A percentile compares a stretch with the other conserved stretches of the same genome.
Conservation (phyloP, 1,284 basidiomycete species). For the Cutaneotrichosporon sp. region DNA sequence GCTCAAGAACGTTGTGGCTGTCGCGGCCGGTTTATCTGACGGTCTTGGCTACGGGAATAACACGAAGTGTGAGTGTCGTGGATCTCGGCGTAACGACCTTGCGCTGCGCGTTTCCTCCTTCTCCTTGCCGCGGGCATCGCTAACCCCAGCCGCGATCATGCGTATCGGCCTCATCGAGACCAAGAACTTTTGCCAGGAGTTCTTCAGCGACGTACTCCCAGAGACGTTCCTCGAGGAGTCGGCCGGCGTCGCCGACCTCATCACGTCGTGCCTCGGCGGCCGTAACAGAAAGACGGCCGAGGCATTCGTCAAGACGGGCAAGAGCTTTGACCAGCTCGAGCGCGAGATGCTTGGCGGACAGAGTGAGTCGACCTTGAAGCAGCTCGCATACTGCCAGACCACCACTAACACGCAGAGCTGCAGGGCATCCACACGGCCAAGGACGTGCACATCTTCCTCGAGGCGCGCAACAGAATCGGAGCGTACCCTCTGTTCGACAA, state of each 20-base stretch:
- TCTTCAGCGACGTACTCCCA: constrained; percentile 58
- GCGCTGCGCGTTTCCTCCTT: neutral
- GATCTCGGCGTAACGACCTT: no score
- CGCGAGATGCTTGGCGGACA: constrained; percentile 60
- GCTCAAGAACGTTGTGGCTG: constrained; percentile 61
- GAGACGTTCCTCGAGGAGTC: constrained; percentile 58
- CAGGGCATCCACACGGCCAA: constrained; percentile 58
- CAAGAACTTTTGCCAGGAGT: constrained; percentile 57
- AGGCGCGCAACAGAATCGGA: constrained; percentile 54
- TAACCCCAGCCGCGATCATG: constrained; percentile 58
- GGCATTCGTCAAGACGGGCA: constrained; percentile 57
- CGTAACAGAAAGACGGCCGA: constrained; percentile 57
- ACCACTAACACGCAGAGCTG: constrained; percentile 44
- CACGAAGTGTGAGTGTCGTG: constrained; percentile 57
- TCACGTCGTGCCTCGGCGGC: constrained; percentile 61
- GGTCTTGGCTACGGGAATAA: constrained; percentile 61
- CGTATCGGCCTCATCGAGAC: constrained; percentile 58
- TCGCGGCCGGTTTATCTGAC: constrained; percentile 60
- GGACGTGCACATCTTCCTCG: constrained; percentile 58
- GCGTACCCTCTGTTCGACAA: constrained; percentile 60
- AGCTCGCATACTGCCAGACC: constrained; percentile 16
- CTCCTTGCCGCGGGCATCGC: neutral
- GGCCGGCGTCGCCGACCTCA: constrained; percentile 61
- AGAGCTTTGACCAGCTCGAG: constrained; percentile 58
- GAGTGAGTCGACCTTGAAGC: constrained; percentile 52